Conservation (phyloP, 2,329 filamentous ascomycete species). For the Arthrobotrys megalospora region DNA sequence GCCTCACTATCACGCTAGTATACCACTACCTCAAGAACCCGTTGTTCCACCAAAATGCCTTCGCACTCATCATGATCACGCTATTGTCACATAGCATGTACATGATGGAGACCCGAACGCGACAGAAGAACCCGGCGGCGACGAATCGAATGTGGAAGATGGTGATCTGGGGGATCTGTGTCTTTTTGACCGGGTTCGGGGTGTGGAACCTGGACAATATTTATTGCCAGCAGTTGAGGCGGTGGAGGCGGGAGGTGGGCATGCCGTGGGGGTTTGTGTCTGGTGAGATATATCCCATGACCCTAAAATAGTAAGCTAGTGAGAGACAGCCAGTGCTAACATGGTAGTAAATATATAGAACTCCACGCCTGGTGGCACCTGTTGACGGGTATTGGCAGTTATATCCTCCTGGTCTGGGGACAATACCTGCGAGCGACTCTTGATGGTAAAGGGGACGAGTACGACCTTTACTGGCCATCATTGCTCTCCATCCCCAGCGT, state of each 20-base stretch:
- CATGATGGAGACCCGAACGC: constrained; percentile 78
- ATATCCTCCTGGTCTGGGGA: constrained; percentile 87
- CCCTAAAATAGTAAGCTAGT: constrained; percentile 1
- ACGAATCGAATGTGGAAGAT: constrained; percentile 82
- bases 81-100: constrained; percentile 82
- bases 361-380: constrained; percentile 74
- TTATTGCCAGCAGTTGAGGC: constrained; percentile 78
- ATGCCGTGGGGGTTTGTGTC: constrained; percentile 85
- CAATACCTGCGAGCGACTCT: constrained; percentile 81
- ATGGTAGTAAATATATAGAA: constrained; percentile 63
- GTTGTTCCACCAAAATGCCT: constrained; percentile 85
- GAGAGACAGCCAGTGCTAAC: constrained; percentile 1
- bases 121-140: constrained; percentile 70
- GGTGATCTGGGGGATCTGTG: constrained; percentile 77
- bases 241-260: constrained; percentile 78
- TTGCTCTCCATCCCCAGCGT: constrained; percentile 73
- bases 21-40: constrained; percentile 88
- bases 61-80: constrained; percentile 78
- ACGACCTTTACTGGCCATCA: constrained; percentile 78
- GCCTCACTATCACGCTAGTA: constrained; percentile 80
- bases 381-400: constrained; percentile 85
- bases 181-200: constrained; percentile 81
- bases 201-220: constrained; percentile 86
- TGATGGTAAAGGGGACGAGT: constrained; percentile 80
- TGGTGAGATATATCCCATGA: constrained; percentile 32